phyloP scores from a whole-genome alignment of 805 yeast species.

The Candida easanensis region DNA sequence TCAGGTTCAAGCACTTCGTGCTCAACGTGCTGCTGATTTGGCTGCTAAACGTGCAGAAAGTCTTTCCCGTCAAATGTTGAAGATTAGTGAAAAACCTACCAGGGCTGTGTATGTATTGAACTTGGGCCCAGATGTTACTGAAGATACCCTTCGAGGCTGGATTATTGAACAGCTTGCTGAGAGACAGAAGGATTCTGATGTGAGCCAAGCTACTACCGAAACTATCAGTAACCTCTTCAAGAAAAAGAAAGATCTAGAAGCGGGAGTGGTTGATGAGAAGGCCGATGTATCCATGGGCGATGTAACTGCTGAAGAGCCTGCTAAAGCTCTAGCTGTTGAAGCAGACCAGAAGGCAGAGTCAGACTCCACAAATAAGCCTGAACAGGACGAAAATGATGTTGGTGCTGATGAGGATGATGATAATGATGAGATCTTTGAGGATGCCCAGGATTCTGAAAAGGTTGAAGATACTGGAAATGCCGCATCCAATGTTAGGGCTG shows the following conservation, averaged over 20 bases:
- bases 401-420: too few relatives aligned
- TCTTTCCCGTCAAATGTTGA: slow-evolving; percentile 11
- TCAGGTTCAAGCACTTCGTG: background rate
- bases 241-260: slow-evolving; percentile 1
- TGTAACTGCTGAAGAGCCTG: too few relatives aligned
- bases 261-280: too few relatives aligned
- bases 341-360: too few relatives aligned
- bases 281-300: too few relatives aligned
- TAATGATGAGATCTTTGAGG: too few relatives aligned
- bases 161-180: slow-evolving; percentile 3
- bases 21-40: background rate
- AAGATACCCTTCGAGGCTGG: slow-evolving; percentile 17
- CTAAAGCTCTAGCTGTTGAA: too few relatives aligned
- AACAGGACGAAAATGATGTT: too few relatives aligned
- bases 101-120: slow-evolving; percentile 17
- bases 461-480: too few relatives aligned
- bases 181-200: background rate
- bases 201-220: background rate
- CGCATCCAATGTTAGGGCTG: too few relatives aligned
- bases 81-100: slow-evolving; percentile 12
- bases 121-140: slow-evolving; percentile 14
- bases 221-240: background rate
- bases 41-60: slow-evolving; percentile 6
- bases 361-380: too few relatives aligned
- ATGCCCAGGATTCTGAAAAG: too few relatives aligned